Evolutionary conservation across 2,329 filamentous ascomycete species (phyloP).

Genomic region (Trichoderma sp.): DNA sequence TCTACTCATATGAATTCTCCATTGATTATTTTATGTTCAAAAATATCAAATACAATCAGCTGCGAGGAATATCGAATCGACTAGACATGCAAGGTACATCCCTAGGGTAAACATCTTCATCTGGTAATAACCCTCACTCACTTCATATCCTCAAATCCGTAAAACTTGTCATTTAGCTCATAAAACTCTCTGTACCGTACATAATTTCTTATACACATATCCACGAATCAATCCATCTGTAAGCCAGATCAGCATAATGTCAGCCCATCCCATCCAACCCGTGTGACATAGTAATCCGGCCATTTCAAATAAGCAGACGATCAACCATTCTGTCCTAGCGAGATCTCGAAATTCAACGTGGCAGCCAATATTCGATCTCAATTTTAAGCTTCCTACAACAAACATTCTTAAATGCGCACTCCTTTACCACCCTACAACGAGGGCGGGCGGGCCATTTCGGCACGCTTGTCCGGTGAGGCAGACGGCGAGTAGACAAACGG

Average conservation of each 20-base stretch:
- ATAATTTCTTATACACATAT: conserved; percentile 9
- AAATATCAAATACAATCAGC: no score
- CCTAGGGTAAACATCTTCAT: no score
- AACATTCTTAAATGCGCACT: background rate
- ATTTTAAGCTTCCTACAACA: background rate
- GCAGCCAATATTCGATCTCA: background rate
- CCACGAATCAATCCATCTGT: background rate
- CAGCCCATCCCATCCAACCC: conserved; percentile 13
- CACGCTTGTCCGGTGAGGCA: background rate
- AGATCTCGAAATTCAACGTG: background rate
- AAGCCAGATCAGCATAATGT: background rate
- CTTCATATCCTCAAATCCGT: background rate
- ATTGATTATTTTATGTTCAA: no score
- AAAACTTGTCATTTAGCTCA: background rate
- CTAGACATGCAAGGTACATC: no score
- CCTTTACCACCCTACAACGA: background rate
- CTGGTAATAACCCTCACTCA: no score
- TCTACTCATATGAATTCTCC: background rate
- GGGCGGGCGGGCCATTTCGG: background rate
- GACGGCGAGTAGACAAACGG: background rate
- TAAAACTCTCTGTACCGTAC: background rate
- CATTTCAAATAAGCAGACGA: background rate
- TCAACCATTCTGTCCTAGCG: background rate
- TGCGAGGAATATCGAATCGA: no score
- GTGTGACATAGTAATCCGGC: conserved; percentile 1